A percentile compares a stretch with the other conserved stretches of the same genome.
Conservation (phyloP, 148 eudicot species). For the Rhododendron williamsianum region DNA sequence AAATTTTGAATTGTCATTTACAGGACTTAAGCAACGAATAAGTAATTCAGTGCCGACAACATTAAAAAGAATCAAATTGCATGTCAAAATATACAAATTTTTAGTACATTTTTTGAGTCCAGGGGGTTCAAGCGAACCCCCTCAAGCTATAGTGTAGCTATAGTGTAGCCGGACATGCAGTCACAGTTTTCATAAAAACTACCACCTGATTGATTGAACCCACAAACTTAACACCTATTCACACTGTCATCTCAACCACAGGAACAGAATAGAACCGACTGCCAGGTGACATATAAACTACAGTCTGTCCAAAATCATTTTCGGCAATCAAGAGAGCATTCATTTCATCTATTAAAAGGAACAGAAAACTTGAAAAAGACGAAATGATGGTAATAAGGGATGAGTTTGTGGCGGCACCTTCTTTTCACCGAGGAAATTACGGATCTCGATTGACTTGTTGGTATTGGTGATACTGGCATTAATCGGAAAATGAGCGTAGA, state of each 20-base stretch:
- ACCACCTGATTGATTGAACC: not conserved
- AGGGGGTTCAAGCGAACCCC: too few relatives aligned
- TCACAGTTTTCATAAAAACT: not conserved
- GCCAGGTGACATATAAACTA: not conserved
- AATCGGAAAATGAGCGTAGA: conserved; percentile 58
- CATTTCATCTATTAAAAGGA: not conserved
- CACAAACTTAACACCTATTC: not conserved
- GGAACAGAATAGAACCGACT: not conserved
- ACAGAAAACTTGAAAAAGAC: not conserved
- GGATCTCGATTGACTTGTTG: conserved; percentile 46
- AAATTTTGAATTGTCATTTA: too few relatives aligned
- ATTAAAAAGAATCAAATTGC: too few relatives aligned
- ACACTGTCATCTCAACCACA: not conserved
- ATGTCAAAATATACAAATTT: too few relatives aligned
- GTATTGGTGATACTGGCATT: conserved; percentile 46
- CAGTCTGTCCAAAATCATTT: not conserved
- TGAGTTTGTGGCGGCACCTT: conserved; percentile 27
- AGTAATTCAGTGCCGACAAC: too few relatives aligned
- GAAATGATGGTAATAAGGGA: not conserved
- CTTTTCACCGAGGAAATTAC: conserved; percentile 67
- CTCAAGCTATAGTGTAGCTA: too few relatives aligned
- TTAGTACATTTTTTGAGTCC: too few relatives aligned
- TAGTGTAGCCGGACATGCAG: too few relatives aligned
- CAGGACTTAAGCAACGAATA: too few relatives aligned
- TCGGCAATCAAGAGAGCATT: not conserved